A percentile compares a stretch with the other conserved stretches of the same genome.
These are phyloP conservation scores for Torrubiella hemipterigena DNA, from an alignment of 2,329 filamentous ascomycete genomes.

Conservation along the genomic window DNA sequence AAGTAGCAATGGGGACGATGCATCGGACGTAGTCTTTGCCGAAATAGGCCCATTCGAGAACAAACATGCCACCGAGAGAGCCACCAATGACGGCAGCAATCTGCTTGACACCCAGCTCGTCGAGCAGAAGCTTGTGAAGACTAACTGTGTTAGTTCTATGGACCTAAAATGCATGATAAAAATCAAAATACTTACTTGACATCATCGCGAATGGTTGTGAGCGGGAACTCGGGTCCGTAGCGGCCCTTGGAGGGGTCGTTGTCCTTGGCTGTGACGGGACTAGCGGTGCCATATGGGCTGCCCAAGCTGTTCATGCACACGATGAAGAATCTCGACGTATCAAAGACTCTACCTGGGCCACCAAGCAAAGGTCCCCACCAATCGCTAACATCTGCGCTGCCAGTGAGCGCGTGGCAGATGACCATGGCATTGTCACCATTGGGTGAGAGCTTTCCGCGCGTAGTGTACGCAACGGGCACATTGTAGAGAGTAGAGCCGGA, in stretches of 20 bases:
- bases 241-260: conserved; percentile 60
- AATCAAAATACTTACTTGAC: conserved; percentile 62
- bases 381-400: conserved; percentile 72
- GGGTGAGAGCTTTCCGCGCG: conserved; percentile 46
- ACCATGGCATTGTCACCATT: conserved; percentile 57
- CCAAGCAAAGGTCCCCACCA: conserved; percentile 83
- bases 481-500: conserved; percentile 77
- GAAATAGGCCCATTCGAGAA: conserved; percentile 86
- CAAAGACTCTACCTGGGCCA: conserved; percentile 66
- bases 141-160: conserved; percentile 25
- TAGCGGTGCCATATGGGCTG: conserved; percentile 78
- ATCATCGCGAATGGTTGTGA: conserved; percentile 92
- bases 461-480: conserved; percentile 58
- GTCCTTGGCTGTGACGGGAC: conserved; percentile 78
- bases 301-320: conserved; percentile 79
- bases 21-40: conserved; percentile 74
- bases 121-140: conserved; percentile 67
- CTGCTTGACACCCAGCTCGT: conserved; percentile 68
- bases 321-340: conserved; percentile 72
- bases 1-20: conserved; percentile 76
- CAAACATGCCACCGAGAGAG: conserved; percentile 81
- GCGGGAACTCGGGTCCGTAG: conserved; percentile 91
- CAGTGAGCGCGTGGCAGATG: conserved; percentile 75
- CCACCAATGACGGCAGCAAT: conserved; percentile 71
- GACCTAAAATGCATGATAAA: neutral